These are phyloP conservation scores for Diaporthe destruens DNA, from an alignment of 2,329 filamentous ascomycete genomes.

Conservation along the genomic window DNA sequence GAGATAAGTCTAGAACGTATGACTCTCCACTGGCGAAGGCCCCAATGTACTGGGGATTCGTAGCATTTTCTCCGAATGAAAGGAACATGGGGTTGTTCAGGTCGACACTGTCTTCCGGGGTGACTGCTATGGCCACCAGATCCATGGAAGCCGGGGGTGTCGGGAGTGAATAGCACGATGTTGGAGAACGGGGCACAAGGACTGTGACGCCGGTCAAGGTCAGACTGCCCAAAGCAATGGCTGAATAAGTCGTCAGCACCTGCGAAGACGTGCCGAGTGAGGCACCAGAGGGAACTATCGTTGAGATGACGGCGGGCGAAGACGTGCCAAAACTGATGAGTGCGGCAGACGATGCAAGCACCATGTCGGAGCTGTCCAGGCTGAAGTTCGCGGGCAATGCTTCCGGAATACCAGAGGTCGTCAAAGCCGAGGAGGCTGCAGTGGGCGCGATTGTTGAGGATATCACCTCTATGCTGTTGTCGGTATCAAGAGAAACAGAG, in stretches of 20 bases:
- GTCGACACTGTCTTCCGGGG: constrained; percentile 37
- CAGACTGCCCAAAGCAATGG: constrained; percentile 37
- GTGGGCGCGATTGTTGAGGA: constrained; percentile 37
- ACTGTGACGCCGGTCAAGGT: constrained; percentile 44
- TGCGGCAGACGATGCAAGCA: constrained; percentile 32
- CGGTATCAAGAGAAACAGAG: not conserved
- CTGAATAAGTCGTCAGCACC: constrained; percentile 33
- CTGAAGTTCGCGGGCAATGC: constrained; percentile 36
- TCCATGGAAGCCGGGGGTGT: constrained; percentile 43
- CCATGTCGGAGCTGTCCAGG: constrained; percentile 27
- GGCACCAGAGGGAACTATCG: constrained; percentile 28
- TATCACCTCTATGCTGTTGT: constrained; percentile 36
- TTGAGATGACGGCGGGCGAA: constrained; percentile 38
- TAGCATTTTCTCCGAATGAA: constrained; percentile 45
- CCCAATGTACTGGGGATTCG: constrained; percentile 45
- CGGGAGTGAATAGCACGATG: constrained; percentile 45
- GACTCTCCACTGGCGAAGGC: constrained; percentile 43
- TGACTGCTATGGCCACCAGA: constrained; percentile 42
- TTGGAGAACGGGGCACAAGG: constrained; percentile 44
- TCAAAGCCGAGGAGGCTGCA: constrained; percentile 37
- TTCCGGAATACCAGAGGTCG: constrained; percentile 38
- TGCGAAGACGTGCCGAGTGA: constrained; percentile 36
- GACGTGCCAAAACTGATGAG: constrained; percentile 41
- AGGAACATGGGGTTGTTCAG: constrained; percentile 42
- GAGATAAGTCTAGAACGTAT: constrained; percentile 43